Conservation (phyloP, 1,139 yeast species). For the Pichia sp. region DNA sequence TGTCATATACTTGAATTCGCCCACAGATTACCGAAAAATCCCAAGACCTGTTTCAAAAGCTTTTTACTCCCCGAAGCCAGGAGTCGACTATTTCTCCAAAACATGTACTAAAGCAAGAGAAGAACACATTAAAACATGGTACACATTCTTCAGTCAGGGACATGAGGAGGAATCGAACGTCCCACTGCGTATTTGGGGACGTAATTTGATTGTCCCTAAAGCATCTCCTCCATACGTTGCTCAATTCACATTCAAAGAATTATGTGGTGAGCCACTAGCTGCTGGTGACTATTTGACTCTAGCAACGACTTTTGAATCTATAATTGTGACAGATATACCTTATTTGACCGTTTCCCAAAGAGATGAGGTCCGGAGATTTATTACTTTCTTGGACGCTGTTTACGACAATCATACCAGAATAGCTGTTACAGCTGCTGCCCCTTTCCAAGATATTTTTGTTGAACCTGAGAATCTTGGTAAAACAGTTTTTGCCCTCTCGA, state of each 20-base stretch:
- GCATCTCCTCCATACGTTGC: constrained; percentile 80
- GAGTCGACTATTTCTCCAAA: constrained; percentile 43
- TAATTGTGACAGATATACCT: constrained; percentile 88
- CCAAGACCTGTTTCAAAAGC: constrained; percentile 79
- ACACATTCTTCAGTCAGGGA: constrained; percentile 61
- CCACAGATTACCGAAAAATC: constrained; percentile 87
- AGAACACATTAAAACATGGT: constrained; percentile 74
- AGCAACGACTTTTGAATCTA: constrained; percentile 69
- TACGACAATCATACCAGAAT: constrained; percentile 83
- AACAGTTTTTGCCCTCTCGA: constrained; percentile 45
- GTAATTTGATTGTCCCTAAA: constrained; percentile 66
- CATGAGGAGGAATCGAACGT: constrained; percentile 35
- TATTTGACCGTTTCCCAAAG: constrained; percentile 68
- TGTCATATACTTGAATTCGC: constrained; percentile 78
- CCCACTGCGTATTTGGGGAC: constrained; percentile 75
- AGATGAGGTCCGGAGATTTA: constrained; percentile 82
- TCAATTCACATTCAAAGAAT: constrained; percentile 74
- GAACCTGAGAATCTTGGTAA: constrained; percentile 64
- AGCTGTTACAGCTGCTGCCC: constrained; percentile 84
- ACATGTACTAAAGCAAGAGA: constrained; percentile 42
- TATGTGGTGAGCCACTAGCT: constrained; percentile 84
- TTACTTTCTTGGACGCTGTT: constrained; percentile 90
- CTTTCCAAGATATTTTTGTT: constrained; percentile 77
- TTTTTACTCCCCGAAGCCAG: constrained; percentile 68
- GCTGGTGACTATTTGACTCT: constrained; percentile 91